phyloP scores from a whole-genome alignment of 768 basidiomycete species.

The Galerina sulciceps region DNA sequence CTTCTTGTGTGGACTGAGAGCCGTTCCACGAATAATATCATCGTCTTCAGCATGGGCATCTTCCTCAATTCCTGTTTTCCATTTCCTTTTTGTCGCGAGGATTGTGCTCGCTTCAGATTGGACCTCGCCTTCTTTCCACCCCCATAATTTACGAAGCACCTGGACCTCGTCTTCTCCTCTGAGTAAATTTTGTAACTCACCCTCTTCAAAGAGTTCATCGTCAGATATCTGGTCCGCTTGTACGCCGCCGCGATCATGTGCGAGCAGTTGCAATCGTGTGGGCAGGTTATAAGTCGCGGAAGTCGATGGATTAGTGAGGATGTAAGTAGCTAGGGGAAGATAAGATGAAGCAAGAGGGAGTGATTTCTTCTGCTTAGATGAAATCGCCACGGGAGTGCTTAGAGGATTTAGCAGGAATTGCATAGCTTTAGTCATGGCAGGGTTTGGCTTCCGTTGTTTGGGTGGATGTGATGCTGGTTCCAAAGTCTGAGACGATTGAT shows the following conservation, averaged over 20 bases:
- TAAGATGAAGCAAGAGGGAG: slow-evolving; percentile 13
- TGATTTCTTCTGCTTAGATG: slow-evolving; percentile 8
- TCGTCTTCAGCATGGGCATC: slow-evolving; percentile 9
- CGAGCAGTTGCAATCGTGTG: slow-evolving; percentile 70
- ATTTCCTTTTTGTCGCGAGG: slow-evolving; percentile 5
- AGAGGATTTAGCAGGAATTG: slow-evolving; percentile 65
- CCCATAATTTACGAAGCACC: slow-evolving; percentile 39
- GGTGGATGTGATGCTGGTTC: slow-evolving; percentile 11
- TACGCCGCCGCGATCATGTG: slow-evolving; percentile 60
- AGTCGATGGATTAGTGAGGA: slow-evolving; percentile 49
- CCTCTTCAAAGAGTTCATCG: slow-evolving; percentile 72
- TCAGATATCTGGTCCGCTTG: slow-evolving; percentile 56
- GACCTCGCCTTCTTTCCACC: slow-evolving; percentile 30
- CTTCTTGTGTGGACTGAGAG: slow-evolving; percentile 24
- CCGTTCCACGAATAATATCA: slow-evolving; percentile 5
- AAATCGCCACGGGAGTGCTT: slow-evolving; percentile 27
- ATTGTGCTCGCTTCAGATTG: slow-evolving; percentile 11
- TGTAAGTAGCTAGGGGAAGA: slow-evolving; percentile 51
- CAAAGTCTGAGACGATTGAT: not conserved
- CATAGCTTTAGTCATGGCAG: slow-evolving; percentile 48
- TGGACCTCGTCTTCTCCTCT: slow-evolving; percentile 56
- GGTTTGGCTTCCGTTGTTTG: slow-evolving; percentile 32
- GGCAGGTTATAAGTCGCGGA: slow-evolving; percentile 40
- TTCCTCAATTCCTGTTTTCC: slow-evolving; percentile 6
- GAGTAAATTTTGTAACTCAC: slow-evolving; percentile 67